These are phyloP conservation scores for Annulohypoxylon bovei DNA, from an alignment of 495 filamentous ascomycete genomes.

Conservation along the genomic window DNA sequence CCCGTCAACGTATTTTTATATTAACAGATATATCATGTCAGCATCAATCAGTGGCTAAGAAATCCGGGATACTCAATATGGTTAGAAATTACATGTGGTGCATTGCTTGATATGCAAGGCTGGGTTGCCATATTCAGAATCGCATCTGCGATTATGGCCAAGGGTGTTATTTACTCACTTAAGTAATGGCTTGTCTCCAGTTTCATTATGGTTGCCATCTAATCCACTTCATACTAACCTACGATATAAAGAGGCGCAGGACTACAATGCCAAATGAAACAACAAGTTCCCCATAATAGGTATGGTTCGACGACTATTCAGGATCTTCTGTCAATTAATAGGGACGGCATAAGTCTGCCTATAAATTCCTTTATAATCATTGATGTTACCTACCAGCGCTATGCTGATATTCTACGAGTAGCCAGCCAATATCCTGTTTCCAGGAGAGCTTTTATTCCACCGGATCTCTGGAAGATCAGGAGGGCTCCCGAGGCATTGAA, in stretches of 20 bases:
- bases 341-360: background rate
- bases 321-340: background rate
- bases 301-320: conserved; percentile 12
- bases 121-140: conserved; percentile 33
- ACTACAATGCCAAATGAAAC: conserved; percentile 32
- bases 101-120: conserved; percentile 8
- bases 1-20: background rate
- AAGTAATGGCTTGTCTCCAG: background rate
- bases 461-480: conserved; percentile 29
- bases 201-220: background rate
- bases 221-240: background rate
- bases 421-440: conserved; percentile 21
- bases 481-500: conserved; percentile 29
- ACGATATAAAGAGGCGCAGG: background rate
- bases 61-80: conserved; percentile 15
- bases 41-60: background rate
- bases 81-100: conserved; percentile 6
- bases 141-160: conserved; percentile 38
- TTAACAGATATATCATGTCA: background rate
- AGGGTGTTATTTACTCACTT: background rate
- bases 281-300: conserved; percentile 29
- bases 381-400: background rate
- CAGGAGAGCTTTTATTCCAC: conserved; percentile 39
- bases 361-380: background rate
- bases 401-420: conserved; percentile 17